A percentile compares a stretch with the other conserved stretches of the same genome.
These are phyloP conservation scores for Pythium brachiatum DNA, from an alignment of 352 stramenopile genomes.

Conservation along the genomic window DNA sequence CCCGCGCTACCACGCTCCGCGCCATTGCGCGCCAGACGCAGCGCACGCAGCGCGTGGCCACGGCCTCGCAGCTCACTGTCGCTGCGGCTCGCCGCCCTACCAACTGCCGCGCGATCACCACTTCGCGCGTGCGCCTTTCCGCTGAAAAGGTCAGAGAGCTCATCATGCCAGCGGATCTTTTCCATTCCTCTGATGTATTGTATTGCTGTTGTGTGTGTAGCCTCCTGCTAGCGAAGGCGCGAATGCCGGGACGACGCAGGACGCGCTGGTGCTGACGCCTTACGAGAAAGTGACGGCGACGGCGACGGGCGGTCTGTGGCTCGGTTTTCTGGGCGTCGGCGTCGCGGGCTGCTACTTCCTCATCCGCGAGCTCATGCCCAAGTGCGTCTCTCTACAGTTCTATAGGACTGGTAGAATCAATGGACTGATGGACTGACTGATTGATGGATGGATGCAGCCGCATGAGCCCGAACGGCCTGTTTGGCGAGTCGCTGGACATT, in stretches of 20 bases:
- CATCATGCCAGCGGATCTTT: background rate
- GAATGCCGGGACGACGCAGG: constrained; percentile 35
- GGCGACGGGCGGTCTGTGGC: constrained; percentile 87
- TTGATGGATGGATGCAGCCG: constrained; percentile 37
- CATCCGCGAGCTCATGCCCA: constrained; percentile 87
- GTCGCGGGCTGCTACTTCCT: constrained; percentile 92
- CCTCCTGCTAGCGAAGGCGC: constrained; percentile 36
- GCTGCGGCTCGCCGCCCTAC: constrained; percentile 11
- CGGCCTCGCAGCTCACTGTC: background rate
- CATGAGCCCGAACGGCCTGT: constrained; percentile 84
- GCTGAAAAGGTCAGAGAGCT: constrained; percentile 52
- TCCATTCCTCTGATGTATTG: constrained; percentile 1
- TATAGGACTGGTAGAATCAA: background rate
- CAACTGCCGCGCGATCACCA: constrained; percentile 33
- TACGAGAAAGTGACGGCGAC: constrained; percentile 94
- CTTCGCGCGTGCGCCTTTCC: constrained; percentile 43
- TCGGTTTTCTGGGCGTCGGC: constrained; percentile 80
- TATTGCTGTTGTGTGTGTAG: too few relatives aligned
- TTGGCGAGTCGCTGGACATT: constrained; percentile 72
- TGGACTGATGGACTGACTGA: background rate
- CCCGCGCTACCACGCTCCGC: constrained; percentile 14
- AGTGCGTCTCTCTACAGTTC: constrained; percentile 38
- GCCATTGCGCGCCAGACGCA: constrained; percentile 18
- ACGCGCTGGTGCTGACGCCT: constrained; percentile 88
- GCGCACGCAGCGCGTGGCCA: constrained; percentile 6